Base-by-base conservation (phyloP, 805 yeast species). In the Saccharomycopsis guyanensis region DNA sequence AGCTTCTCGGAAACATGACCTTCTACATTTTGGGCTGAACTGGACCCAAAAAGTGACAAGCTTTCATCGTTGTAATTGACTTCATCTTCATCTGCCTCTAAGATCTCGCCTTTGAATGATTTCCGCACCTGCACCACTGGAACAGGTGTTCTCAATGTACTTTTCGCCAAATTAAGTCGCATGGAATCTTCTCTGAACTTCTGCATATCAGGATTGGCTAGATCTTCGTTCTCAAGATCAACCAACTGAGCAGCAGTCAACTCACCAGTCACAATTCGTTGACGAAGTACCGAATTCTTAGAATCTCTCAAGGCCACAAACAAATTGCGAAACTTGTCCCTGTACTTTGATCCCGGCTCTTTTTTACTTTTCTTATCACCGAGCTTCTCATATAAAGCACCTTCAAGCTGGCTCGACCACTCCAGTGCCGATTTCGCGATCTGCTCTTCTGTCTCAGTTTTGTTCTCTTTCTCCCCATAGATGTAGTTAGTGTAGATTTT, bases 51-150 rank as follows among this genome's bases (percentile, higher is more conserved):
- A 15, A 33, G 20, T 15, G 37, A 15, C 20, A 33, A 15, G 37
- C 12, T 33, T 12, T 42, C 25, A 16, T 44, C 38, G 15, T 49
- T 51, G 31, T 50, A 55, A 3, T 55, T 55, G 19, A 12, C n/a
- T 2, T 70, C 75, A 36, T 62, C 66, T 46, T 83, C 94, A 4
- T 86, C 71, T n/a, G 84, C 61, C 57, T 84, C 89, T 25, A 25
- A 25, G 29, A 25, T 25, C 51, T 88, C 95, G 22, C 96, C 96
- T 60, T 83, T 85, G 60, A 87, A 95, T 2, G 96, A 86, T 56
- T 87, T 72, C 54, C 86, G 71, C 53, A 86, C 76, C 38, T 80
- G 72, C 15, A 87, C 87, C 27, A 70, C 76, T n/a, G 20, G 24
- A 12, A 23, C 24, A 4, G 27, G 15, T 3, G 34, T 16, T 25